These are phyloP conservation scores for Curvularia lunata DNA, from an alignment of 2,329 filamentous ascomycete genomes.

Conservation along the genomic window DNA sequence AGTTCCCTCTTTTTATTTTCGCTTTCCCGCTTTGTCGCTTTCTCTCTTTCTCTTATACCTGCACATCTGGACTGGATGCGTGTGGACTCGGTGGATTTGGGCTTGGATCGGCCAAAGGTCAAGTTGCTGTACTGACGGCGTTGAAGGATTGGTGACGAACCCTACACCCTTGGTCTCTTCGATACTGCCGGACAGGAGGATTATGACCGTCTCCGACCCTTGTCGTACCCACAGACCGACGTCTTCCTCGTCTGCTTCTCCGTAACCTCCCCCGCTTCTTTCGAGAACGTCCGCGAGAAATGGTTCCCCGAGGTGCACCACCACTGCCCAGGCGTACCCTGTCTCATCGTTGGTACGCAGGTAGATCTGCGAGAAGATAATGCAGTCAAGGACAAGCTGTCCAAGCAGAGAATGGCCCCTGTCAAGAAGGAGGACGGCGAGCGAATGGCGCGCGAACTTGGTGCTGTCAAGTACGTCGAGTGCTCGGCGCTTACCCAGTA, in stretches of 20 bases:
- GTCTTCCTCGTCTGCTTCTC: slow-evolving; percentile 99
- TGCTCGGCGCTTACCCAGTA: slow-evolving; percentile 98
- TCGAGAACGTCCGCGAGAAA: slow-evolving; percentile 99
- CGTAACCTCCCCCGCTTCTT: slow-evolving; percentile 94
- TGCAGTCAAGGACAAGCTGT: slow-evolving; percentile 85
- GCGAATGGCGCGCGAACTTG: slow-evolving; percentile 95
- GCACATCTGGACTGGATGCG: background rate
- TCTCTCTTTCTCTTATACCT: background rate
- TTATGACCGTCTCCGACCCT: slow-evolving; percentile 94
- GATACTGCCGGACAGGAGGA: slow-evolving; percentile 99
- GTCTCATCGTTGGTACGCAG: slow-evolving; percentile 96
- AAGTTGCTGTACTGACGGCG: slow-evolving; percentile 32
- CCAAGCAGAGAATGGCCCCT: slow-evolving; percentile 95
- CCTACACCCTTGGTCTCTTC: slow-evolving; percentile 95
- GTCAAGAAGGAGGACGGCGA: slow-evolving; percentile 93
- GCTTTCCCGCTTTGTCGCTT: too few relatives aligned
- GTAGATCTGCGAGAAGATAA: slow-evolving; percentile 92
- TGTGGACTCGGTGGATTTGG: background rate
- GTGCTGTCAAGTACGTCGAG: slow-evolving; percentile 98
- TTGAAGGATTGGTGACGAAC: slow-evolving; percentile 95
- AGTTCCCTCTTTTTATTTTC: background rate
- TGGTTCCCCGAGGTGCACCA: slow-evolving; percentile 99
- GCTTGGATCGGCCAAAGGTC: slow-evolving; percentile 2
- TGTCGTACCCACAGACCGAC: slow-evolving; percentile 98
- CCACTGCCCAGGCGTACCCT: slow-evolving; percentile 96